These are phyloP conservation scores for Ramalina peruviana DNA, from an alignment of 495 filamentous ascomycete genomes.

Conservation along the genomic window DNA sequence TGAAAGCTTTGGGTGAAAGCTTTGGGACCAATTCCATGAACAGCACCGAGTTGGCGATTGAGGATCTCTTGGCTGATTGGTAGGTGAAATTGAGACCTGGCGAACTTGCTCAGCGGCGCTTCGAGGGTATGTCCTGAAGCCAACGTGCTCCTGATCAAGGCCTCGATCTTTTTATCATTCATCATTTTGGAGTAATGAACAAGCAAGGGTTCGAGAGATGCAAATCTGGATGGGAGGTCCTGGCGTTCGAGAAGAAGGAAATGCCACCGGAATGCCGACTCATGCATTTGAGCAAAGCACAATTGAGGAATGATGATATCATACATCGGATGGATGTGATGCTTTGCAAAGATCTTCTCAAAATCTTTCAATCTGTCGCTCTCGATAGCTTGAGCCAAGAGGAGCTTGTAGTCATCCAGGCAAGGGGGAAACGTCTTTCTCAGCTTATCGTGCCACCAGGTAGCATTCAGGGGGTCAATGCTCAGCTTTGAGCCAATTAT, in stretches of 20 bases:
- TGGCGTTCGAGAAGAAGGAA: slow-evolving; percentile 27
- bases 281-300: slow-evolving; percentile 30
- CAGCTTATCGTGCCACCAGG: slow-evolving; percentile 35
- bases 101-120: slow-evolving; percentile 7
- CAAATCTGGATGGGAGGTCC: slow-evolving; percentile 34
- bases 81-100: slow-evolving; percentile 5
- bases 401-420: slow-evolving; percentile 23
- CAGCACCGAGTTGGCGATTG: slow-evolving; percentile 29
- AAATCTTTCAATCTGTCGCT: slow-evolving; percentile 12
- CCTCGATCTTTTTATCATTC: slow-evolving; percentile 4
- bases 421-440: slow-evolving; percentile 17
- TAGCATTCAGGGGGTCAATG: slow-evolving; percentile 21
- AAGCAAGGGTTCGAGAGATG: slow-evolving; percentile 29
- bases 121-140: slow-evolving; percentile 12
- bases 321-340: slow-evolving; percentile 44
- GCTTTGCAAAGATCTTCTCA: slow-evolving; percentile 31
- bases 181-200: slow-evolving; percentile 26
- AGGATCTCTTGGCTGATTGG: slow-evolving; percentile 24
- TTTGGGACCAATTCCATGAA: slow-evolving; percentile 33
- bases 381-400: slow-evolving; percentile 21
- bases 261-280: slow-evolving; percentile 48
- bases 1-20: too few relatives aligned
- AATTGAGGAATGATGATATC: slow-evolving; percentile 44
- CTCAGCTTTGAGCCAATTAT: slow-evolving; percentile 35
- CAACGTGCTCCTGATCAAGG: slow-evolving; percentile 12